These are phyloP conservation scores for Lolium perenne DNA, from an alignment of 176 grass and related monocot genomes.

Conservation along the genomic window DNA sequence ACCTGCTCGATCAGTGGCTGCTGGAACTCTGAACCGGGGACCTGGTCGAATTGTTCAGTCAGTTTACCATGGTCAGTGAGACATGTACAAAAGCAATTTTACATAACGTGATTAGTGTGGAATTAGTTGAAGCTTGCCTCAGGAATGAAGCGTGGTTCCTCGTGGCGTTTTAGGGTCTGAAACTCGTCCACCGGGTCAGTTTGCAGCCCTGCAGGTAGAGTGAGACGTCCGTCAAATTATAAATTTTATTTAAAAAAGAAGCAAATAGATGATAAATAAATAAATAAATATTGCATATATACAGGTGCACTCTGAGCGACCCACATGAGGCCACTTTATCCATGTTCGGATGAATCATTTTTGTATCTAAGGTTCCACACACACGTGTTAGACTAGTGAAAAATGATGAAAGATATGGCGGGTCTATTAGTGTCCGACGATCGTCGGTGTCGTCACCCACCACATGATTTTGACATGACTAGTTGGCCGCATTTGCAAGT, in stretches of 20 bases:
- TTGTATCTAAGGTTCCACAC: background rate
- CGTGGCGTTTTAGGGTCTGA: constrained; percentile 11
- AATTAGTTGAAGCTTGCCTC: constrained; percentile 5
- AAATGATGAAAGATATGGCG: too few species aligned
- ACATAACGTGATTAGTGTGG: background rate
- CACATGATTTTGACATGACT: background rate
- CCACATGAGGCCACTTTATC: background rate
- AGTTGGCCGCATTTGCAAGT: too few species aligned
- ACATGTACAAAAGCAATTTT: background rate
- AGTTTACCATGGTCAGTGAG: background rate
- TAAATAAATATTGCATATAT: background rate
- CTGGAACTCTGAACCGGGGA: background rate
- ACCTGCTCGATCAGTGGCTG: constrained; percentile 39
- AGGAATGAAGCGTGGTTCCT: constrained; percentile 5
- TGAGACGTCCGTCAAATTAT: background rate
- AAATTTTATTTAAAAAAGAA: background rate
- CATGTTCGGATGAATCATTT: background rate
- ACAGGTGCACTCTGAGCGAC: background rate
- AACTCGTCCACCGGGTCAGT: background rate
- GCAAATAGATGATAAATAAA: background rate
- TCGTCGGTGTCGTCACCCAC: background rate
- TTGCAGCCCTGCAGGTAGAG: constrained; percentile 18
- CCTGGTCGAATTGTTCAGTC: background rate
- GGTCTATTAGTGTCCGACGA: background rate
- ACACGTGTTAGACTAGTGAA: background rate